Conservation (phyloP, 345 rosid genomes). For the Eucalyptus erythrocorys region DNA sequence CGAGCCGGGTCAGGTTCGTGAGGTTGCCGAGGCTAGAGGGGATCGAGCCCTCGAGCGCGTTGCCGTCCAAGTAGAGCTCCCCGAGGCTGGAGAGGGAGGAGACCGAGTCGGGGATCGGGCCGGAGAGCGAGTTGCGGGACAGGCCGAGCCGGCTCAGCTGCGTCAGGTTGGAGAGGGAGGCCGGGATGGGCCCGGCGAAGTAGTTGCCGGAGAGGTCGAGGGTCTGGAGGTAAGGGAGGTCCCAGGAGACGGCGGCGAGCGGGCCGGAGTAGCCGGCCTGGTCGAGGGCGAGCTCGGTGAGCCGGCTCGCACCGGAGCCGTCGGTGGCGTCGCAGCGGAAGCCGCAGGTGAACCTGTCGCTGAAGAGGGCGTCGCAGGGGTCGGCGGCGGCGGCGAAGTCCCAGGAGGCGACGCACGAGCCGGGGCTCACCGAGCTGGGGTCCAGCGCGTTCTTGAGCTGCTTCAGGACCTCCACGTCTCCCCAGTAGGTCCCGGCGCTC, state of each 20-base stretch:
- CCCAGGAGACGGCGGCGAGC: conserved; percentile 36
- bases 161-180: conserved; percentile 40
- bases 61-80: conserved; percentile 61
- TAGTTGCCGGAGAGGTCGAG: conserved; percentile 62
- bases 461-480: conserved; percentile 36
- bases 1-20: conserved; percentile 39
- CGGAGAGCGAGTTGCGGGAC: conserved; percentile 56
- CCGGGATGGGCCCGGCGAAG: conserved; percentile 49
- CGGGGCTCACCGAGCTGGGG: conserved; percentile 37
- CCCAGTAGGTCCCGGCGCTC: conserved; percentile 45
- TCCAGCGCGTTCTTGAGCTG: conserved; percentile 38
- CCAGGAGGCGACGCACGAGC: conserved; percentile 81
- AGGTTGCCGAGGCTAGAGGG: conserved; percentile 42
- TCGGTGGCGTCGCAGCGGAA: conserved; percentile 57
- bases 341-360: conserved; percentile 76
- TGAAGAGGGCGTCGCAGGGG: conserved; percentile 70
- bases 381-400: conserved; percentile 62
- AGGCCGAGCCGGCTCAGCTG: conserved; percentile 45
- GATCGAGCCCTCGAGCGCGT: conserved; percentile 41
- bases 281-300: conserved; percentile 71
- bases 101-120: conserved; percentile 47
- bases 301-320: conserved; percentile 38
- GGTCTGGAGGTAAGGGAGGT: conserved; percentile 42
- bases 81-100: conserved; percentile 40
- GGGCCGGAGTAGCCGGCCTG: conserved; percentile 72